These are phyloP conservation scores for Colletotrichum caudatum DNA, from an alignment of 2,329 filamentous ascomycete species.

Conservation along the genomic window DNA sequence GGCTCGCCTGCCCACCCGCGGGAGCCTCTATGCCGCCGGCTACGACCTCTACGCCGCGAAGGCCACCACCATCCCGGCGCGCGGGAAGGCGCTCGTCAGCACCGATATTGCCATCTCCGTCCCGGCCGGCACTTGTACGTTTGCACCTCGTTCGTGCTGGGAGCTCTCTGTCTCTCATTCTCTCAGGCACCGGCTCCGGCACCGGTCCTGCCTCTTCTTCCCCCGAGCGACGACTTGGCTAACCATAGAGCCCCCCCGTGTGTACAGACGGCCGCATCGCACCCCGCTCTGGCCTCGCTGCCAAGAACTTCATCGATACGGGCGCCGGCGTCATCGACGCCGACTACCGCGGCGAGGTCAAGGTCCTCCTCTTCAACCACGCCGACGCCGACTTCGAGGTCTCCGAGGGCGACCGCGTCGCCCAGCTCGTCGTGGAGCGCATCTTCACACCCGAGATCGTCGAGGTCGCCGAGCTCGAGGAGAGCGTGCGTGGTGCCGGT, in stretches of 20 bases:
- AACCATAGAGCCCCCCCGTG: slow-evolving; percentile 1
- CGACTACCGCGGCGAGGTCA: slow-evolving; percentile 94
- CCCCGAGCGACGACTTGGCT: slow-evolving; percentile 14
- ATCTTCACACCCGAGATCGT: slow-evolving; percentile 93
- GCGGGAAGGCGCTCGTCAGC: slow-evolving; percentile 87
- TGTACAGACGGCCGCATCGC: slow-evolving; percentile 84
- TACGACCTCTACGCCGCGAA: slow-evolving; percentile 91
- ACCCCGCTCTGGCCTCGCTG: slow-evolving; percentile 88
- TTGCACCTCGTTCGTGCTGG: not conserved
- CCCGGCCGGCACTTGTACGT: slow-evolving; percentile 87
- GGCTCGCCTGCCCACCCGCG: slow-evolving; percentile 86
- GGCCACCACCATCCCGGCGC: slow-evolving; percentile 79
- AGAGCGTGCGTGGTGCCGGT: slow-evolving; percentile 89
- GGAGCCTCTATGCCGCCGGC: slow-evolving; percentile 89
- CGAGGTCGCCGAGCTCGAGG: slow-evolving; percentile 89
- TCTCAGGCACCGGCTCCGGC: not conserved
- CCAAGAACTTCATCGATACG: slow-evolving; percentile 96
- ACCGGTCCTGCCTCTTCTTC: not conserved
- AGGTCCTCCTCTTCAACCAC: slow-evolving; percentile 96
- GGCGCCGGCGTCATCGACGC: slow-evolving; percentile 98
- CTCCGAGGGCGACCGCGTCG: slow-evolving; percentile 88
- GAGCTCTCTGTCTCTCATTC: not conserved
- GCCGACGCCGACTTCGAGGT: slow-evolving; percentile 83
- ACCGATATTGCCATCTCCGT: slow-evolving; percentile 94
- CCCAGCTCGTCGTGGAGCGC: slow-evolving; percentile 92